Evolutionary conservation across 306 rosid genomes (phyloP).

Genomic region (Mucuna pruriens): DNA sequence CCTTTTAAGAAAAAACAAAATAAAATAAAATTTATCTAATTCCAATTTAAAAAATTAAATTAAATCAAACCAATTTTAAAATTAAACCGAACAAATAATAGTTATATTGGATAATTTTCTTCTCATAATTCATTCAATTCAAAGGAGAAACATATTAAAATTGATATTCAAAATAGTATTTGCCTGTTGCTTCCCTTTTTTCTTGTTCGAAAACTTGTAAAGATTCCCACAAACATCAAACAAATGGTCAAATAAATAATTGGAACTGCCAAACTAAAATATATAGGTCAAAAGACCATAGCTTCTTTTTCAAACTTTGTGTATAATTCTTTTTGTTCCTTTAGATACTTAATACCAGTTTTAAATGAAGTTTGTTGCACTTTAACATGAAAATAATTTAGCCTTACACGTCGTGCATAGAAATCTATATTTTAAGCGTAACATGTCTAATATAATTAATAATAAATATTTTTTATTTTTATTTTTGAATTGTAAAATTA

Average conservation of each 20-base stretch:
- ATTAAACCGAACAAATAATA: neutral
- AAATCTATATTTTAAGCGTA: neutral
- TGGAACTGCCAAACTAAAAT: neutral
- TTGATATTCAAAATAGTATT: neutral
- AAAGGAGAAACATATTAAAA: neutral
- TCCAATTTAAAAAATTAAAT: neutral
- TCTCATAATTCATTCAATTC: neutral
- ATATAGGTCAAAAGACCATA: neutral
- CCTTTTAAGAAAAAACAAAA: neutral
- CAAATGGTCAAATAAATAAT: conserved; percentile 12
- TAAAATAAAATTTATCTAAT: too few species aligned
- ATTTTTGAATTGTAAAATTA: neutral
- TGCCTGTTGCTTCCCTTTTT: neutral
- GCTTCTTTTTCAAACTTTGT: neutral
- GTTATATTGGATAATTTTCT: neutral
- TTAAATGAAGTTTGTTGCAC: neutral
- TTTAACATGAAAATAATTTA: neutral
- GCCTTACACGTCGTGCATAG: neutral
- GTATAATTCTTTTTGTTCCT: neutral
- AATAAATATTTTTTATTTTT: neutral
- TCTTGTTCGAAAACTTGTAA: conserved; percentile 2
- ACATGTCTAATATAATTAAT: neutral
- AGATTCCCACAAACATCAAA: neutral
- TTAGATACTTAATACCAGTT: neutral
- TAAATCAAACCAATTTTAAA: neutral